These are phyloP conservation scores for Corrigiola litoralis DNA, from an alignment of 179 eudicot species.

Conservation along the genomic window DNA sequence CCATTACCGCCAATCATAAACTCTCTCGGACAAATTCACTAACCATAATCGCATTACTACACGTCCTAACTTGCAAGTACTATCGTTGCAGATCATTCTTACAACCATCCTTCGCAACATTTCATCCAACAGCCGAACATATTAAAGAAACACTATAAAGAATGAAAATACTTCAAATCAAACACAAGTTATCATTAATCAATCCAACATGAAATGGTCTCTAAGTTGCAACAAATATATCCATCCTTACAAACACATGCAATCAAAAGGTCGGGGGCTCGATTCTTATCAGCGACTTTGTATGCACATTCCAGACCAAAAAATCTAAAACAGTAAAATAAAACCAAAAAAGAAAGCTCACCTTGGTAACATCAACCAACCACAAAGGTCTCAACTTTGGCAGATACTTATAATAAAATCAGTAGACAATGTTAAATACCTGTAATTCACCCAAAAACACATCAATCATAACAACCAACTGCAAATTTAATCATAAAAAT, in stretches of 20 bases:
- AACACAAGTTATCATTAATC: no score
- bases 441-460: constrained; percentile 6
- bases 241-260: neutral
- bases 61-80: no score
- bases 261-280: neutral
- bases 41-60: no score
- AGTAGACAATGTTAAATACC: constrained; percentile 10
- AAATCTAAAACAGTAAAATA: neutral
- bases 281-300: no score
- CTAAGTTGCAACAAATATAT: no score
- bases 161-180: no score
- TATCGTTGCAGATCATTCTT: no score
- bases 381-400: constrained; percentile 4
- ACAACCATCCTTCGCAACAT: no score
- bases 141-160: neutral
- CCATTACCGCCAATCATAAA: no score
- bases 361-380: constrained; percentile 23
- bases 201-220: no score
- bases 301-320: neutral
- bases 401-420: constrained; percentile 20
- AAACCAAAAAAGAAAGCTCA: neutral
- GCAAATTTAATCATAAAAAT: neutral
- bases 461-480: neutral
- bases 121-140: neutral
- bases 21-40: no score